Base-by-base conservation (phyloP, 345 rosid genomes). In the Hibiscus syriacus region DNA sequence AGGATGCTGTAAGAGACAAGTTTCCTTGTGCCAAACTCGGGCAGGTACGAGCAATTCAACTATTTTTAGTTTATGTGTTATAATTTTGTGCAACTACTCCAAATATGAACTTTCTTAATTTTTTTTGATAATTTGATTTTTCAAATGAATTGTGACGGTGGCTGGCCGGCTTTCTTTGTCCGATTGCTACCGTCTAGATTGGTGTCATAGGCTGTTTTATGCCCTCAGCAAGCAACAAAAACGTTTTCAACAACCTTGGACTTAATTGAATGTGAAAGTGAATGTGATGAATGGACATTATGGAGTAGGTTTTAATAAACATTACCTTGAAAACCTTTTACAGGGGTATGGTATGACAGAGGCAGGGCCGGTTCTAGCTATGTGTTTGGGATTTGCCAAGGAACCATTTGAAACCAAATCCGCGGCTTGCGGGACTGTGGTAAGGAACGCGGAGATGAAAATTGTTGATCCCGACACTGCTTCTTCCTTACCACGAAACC, bases 341-440 rank as follows among this genome's bases (percentile, higher is more conserved):
- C 17, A 92, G 98, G 91, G 97, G 0, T 92, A 92, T 58, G 98
- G 98, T 30, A 89, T 90, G 98, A 93, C 98, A 0, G 97, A 93
- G 77, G 91, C 97, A 5, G 97, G 39, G 13, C 92, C 94, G 1
- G 92, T 92, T 16, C 72, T 93, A 19, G 78, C 98, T 5, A 87
- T 87, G 87, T 83, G 94, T 52, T 67, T 85, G 58, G 87, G 90
- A 5, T 90, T 93, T 69, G 97, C 97, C 0, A 93, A 87, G 67
- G 74, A 85, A 10, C 91, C 96, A 0, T 86, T 79, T 13, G 78
- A 84, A 45, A 81, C 86, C 0, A 93, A 90, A 74, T 79, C 96
- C 0, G 97, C 96, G 1, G 83, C 97, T 0, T 90, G 97, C 64
- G 98, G 97, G 36, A 90, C 94, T 2, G 94, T 90, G 9, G 81